Conservation (phyloP, 2,329 filamentous ascomycete genomes). For the Colletotrichum sp. region DNA sequence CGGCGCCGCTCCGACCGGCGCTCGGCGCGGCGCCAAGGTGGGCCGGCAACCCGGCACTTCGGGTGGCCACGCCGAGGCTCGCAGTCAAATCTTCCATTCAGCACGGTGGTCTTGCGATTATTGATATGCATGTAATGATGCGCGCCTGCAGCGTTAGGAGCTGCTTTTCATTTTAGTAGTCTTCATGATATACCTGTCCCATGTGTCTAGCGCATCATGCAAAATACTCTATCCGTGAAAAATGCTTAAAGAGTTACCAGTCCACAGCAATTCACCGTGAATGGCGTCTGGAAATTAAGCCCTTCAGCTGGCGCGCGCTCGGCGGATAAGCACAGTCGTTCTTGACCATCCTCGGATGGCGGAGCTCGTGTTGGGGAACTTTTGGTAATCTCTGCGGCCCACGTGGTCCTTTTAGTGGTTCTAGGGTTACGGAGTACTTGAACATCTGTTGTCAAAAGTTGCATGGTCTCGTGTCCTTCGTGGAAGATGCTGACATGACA, state of each 20-base stretch:
- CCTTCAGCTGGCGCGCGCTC: neutral
- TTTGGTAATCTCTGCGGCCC: neutral
- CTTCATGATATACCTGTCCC: neutral
- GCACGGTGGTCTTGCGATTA: neutral
- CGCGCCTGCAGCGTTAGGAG: neutral
- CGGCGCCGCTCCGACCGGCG: neutral
- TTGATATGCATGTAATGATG: neutral
- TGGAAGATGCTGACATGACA: neutral
- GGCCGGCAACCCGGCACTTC: slow-evolving; percentile 5
- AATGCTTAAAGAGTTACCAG: neutral
- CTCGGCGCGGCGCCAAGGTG: slow-evolving; percentile 9
- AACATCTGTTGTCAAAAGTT: neutral
- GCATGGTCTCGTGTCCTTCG: neutral
- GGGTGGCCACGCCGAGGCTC: neutral
- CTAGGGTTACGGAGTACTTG: too few relatives aligned
- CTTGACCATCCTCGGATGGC: neutral
- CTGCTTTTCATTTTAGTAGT: neutral
- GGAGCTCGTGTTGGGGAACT: neutral
- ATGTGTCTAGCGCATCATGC: neutral
- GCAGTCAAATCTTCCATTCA: neutral
- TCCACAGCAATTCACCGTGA: neutral
- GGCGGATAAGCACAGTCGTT: neutral
- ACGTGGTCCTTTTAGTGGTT: neutral
- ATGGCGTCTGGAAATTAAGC: neutral
- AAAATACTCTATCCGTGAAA: neutral